A percentile compares a stretch with the other conserved stretches of the same genome.
Conservation (phyloP, 805 yeast genomes). For the Pichia cabralensis region DNA sequence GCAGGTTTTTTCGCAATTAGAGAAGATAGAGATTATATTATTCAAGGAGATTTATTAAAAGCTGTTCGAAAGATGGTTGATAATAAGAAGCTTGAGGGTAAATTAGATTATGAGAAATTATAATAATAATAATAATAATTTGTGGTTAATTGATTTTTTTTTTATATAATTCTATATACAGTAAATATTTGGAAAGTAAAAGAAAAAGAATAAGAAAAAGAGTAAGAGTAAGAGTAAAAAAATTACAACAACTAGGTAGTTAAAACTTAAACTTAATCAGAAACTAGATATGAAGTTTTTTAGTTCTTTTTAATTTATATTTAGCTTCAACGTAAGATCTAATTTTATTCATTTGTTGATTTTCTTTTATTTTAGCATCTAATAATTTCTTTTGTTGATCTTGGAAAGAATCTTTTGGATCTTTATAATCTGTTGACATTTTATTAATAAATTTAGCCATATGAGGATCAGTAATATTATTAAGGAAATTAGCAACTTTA, state of each 20-base stretch:
- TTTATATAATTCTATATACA: slow-evolving; percentile 1
- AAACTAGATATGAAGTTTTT: slow-evolving; percentile 10
- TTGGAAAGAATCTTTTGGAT: slow-evolving; percentile 13
- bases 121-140: slow-evolving; percentile 25
- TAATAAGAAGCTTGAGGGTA: slow-evolving; percentile 93
- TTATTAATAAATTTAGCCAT: slow-evolving; percentile 22
- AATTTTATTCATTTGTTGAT: slow-evolving; percentile 15
- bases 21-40: slow-evolving; percentile 91
- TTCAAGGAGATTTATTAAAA: slow-evolving; percentile 91
- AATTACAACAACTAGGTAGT: no score
- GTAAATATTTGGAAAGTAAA: no score
- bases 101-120: slow-evolving; percentile 88
- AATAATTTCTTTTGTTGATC: slow-evolving; percentile 13
- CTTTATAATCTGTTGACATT: slow-evolving; percentile 17
- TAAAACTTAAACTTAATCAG: neutral
- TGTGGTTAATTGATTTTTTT: neutral
- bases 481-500: slow-evolving; percentile 29
- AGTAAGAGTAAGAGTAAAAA: neutral
- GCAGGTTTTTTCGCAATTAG: slow-evolving; percentile 98
- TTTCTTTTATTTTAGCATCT: slow-evolving; percentile 16
- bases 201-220: neutral
- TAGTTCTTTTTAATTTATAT: slow-evolving; percentile 14
- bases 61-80: slow-evolving; percentile 98
- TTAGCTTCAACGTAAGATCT: slow-evolving; percentile 12
- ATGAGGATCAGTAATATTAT: slow-evolving; percentile 22